Base-by-base conservation (phyloP, 2,329 filamentous ascomycete genomes). In the Albophoma yamanashiensis region DNA sequence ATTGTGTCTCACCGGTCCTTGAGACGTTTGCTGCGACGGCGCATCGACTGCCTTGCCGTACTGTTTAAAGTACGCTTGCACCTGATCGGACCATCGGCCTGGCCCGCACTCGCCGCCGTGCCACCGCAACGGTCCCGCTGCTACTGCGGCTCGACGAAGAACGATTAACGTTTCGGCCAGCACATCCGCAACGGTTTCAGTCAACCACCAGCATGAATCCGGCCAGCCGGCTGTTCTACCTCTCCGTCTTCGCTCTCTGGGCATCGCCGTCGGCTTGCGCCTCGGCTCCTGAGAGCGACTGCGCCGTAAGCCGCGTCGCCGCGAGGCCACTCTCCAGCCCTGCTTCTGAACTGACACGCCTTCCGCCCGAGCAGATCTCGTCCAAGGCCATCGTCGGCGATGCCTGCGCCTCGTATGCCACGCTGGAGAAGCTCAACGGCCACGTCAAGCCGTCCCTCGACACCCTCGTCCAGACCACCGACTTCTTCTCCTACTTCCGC, bases 401-500 rank as follows among this genome's bases (percentile, higher is more conserved):
- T 74, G 92, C 94, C 56, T 97, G 94, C 77, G 91, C 91, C 63
- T 96, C 93, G 60, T 99, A 96, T 75, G 87, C 88, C 60, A 92
- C 91, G 43, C 88, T 99, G 73, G 92, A 99, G 71, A 79, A 81
- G 47, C 80, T 99, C 59, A 99, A 97, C 75, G 75, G 80, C 65
- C 82, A 85, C 62, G 81, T 97, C 63, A 87, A 88, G 67, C 89
- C 92, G 22, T 83, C 86, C 58, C 78, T 99, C 66, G 83, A 90
- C 68, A 88, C 90, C 59, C 84, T 99, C 55, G 96, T 91, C 0
- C 85, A 85, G 67, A 86, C 89, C 58, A 96, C 93, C 73, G 94
- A 99, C 75, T 99, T 97, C 82, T 99, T 99, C 76, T 93, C 93
- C 58, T 92, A 97, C 75, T 99, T 97, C 78, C 88, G 94, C 61